A percentile compares a stretch with the other conserved stretches of the same genome.
Conservation (phyloP, 2,329 filamentous ascomycete species). For the Penicillium sp. region DNA sequence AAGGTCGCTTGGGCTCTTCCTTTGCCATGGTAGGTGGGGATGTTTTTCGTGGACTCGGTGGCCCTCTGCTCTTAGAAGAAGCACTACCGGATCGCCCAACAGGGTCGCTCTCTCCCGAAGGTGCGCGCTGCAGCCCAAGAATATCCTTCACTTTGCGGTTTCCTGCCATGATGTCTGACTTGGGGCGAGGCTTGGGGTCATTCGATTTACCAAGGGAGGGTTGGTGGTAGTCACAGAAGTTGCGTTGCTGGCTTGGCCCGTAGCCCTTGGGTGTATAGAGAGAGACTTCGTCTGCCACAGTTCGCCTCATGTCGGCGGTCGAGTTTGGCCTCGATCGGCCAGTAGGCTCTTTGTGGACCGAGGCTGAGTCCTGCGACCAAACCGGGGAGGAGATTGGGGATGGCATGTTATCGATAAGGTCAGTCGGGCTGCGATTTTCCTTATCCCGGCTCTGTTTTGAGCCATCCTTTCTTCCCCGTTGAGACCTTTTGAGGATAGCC, state of each 20-base stretch:
- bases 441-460: slow-evolving; percentile 63
- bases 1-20: slow-evolving; percentile 47
- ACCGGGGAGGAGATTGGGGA: slow-evolving; percentile 81
- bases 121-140: slow-evolving; percentile 27
- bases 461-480: slow-evolving; percentile 62
- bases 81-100: slow-evolving; percentile 14
- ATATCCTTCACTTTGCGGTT: slow-evolving; percentile 41
- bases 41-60: slow-evolving; percentile 25
- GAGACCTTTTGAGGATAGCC: slow-evolving; percentile 69
- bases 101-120: slow-evolving; percentile 23
- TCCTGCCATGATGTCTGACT: slow-evolving; percentile 48
- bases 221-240: slow-evolving; percentile 55
- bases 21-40: slow-evolving; percentile 29
- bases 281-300: slow-evolving; percentile 54
- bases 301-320: slow-evolving; percentile 45
- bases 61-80: slow-evolving; percentile 17
- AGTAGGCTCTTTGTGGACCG: slow-evolving; percentile 31
- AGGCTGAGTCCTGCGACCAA: slow-evolving; percentile 69
- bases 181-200: slow-evolving; percentile 49
- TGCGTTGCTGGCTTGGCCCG: slow-evolving; percentile 60
- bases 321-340: slow-evolving; percentile 37
- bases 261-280: slow-evolving; percentile 60
- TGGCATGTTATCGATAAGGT: slow-evolving; percentile 45
- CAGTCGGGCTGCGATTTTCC: slow-evolving; percentile 71
- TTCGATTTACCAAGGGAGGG: slow-evolving; percentile 42